These are phyloP conservation scores for Inonotus hispidus DNA, from an alignment of 1,284 basidiomycete genomes.

Conservation along the genomic window DNA sequence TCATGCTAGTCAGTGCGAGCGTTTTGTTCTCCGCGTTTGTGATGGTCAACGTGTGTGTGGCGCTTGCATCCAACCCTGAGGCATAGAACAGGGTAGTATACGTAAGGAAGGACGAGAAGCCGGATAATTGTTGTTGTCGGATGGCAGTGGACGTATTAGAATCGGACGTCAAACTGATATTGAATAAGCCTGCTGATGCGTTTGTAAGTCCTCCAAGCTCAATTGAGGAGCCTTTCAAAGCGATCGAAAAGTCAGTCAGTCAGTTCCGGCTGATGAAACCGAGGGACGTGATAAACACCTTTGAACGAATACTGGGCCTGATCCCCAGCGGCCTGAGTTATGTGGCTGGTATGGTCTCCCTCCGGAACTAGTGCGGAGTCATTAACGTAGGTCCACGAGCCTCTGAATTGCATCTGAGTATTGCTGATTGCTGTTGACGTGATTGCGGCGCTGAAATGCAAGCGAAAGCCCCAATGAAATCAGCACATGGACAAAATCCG, in stretches of 20 bases:
- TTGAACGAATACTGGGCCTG: slow-evolving; percentile 15
- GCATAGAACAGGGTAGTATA: slow-evolving; percentile 52
- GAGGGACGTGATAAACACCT: slow-evolving; percentile 13
- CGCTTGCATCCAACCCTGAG: slow-evolving; percentile 48
- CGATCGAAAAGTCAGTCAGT: neutral
- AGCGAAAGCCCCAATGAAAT: slow-evolving; percentile 16
- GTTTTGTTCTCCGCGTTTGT: slow-evolving; percentile 50
- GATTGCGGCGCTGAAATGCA: slow-evolving; percentile 33
- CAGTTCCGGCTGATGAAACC: neutral
- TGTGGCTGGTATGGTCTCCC: slow-evolving; percentile 11
- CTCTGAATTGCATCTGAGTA: slow-evolving; percentile 39
- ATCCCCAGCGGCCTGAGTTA: slow-evolving; percentile 13
- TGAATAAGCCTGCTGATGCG: slow-evolving; percentile 48
- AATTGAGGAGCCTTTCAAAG: slow-evolving; percentile 37
- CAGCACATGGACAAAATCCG: slow-evolving; percentile 5
- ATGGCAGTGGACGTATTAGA: slow-evolving; percentile 35
- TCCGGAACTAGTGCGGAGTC: slow-evolving; percentile 24
- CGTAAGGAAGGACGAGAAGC: slow-evolving; percentile 39
- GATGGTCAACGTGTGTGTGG: slow-evolving; percentile 46
- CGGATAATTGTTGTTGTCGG: slow-evolving; percentile 41
- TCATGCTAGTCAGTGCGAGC: slow-evolving; percentile 37
- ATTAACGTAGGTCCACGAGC: slow-evolving; percentile 42
- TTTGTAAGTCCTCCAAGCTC: slow-evolving; percentile 51
- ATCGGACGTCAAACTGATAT: slow-evolving; percentile 51
- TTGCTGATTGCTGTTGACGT: slow-evolving; percentile 35